Evolutionary conservation across 2,329 filamentous ascomycete species (phyloP).

Genomic region (Akanthomyces dipterigenus): DNA sequence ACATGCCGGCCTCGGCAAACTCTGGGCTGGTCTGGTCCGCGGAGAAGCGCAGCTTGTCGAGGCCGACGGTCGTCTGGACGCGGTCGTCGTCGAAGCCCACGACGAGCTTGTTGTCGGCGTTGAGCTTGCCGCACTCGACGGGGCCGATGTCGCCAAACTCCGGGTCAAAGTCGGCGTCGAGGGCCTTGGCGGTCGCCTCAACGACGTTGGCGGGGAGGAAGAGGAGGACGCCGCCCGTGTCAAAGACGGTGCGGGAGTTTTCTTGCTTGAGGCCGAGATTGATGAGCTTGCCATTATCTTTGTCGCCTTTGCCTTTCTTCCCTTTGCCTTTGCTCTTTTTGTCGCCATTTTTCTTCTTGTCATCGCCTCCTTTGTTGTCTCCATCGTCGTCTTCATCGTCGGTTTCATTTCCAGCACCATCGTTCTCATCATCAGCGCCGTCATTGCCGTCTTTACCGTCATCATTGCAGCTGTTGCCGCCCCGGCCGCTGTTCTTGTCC

Average conservation of each 20-base stretch:
- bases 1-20: not conserved
- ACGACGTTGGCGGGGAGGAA: not conserved
- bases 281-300: not conserved
- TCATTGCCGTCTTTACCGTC: not conserved
- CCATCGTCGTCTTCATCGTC: not conserved
- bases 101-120: conserved; percentile 1
- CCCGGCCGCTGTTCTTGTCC: not conserved
- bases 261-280: not conserved
- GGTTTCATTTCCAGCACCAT: too few species aligned
- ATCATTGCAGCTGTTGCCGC: not conserved
- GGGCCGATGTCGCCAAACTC: too few species aligned
- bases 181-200: not conserved
- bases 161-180: not conserved
- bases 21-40: not conserved
- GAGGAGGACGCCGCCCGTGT: not conserved
- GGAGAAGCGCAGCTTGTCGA: conserved; percentile 1
- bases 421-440: not conserved
- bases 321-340: not conserved
- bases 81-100: conserved; percentile 3
- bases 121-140: conserved; percentile 1
- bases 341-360: not conserved
- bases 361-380: not conserved
- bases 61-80: not conserved
- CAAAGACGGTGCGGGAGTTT: not conserved
- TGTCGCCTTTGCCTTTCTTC: not conserved